phyloP scores from a whole-genome alignment of 192 early-diverging fungal species.

The Irineochytrium annulatum region DNA sequence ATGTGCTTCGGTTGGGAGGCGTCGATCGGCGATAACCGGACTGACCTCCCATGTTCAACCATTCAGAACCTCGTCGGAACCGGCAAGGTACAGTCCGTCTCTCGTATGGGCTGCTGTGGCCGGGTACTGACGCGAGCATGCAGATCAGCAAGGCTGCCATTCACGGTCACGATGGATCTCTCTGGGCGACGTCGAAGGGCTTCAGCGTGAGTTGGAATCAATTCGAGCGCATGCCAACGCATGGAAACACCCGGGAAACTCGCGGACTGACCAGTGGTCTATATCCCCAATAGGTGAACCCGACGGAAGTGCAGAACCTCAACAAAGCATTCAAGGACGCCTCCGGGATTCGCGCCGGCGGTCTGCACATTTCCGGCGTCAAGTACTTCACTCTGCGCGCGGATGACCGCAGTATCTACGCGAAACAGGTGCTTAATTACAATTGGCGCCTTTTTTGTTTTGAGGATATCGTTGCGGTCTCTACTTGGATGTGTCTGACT shows the following conservation, averaged over 20 bases:
- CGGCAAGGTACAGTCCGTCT: conserved; percentile 46
- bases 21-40: too few species aligned
- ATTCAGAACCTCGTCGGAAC: conserved; percentile 69
- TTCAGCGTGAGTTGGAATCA: conserved; percentile 59
- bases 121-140: too few species aligned
- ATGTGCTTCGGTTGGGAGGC: too few species aligned
- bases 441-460: conserved; percentile 3
- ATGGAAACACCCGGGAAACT: conserved; percentile 4
- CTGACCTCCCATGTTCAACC: too few species aligned
- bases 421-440: conserved; percentile 59
- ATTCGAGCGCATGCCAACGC: background rate
- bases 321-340: conserved; percentile 61
- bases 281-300: conserved; percentile 38
- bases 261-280: background rate
- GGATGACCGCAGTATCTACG: conserved; percentile 68
- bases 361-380: conserved; percentile 58
- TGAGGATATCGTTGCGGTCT: conserved; percentile 3
- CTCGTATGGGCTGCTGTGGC: too few species aligned
- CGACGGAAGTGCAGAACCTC: conserved; percentile 55
- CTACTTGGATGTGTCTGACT: background rate
- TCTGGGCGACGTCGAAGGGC: conserved; percentile 74
- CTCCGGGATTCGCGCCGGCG: conserved; percentile 51
- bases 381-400: conserved; percentile 75
- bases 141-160: conserved; percentile 67
- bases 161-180: conserved; percentile 71